Base-by-base conservation (phyloP, 495 filamentous ascomycete genomes). In the Terfezia boudieri region DNA sequence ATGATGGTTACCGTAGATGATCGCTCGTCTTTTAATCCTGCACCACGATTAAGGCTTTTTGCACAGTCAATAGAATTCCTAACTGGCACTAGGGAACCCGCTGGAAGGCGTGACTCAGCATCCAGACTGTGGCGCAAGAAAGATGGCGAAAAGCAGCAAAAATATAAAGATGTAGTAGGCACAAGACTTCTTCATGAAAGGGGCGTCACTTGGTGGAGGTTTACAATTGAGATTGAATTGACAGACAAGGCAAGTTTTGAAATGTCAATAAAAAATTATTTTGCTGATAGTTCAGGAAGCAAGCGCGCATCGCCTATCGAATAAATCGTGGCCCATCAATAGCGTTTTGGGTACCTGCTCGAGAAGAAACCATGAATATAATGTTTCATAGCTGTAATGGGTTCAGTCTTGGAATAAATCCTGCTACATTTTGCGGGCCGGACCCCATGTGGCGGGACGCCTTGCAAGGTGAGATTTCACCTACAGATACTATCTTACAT, bases 341-440 rank as follows among this genome's bases (percentile, higher is more conserved):
- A 26, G 83, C 80, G 9, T 98, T 98, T 67, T 98, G 90, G 90
- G 86, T 98, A 0, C 90, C 90, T 9, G 84, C 82, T 52, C 74
- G 71, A 52, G 83, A 79, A 22, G 76, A 94, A 68, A 75, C 82
- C 8, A 96, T 98, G 92, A 94, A 96, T 69, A 84, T 93, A 60
- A 93, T 95, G 86, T 96, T 93, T 69, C 76, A 96, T 71, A 89
- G 80, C 64, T 93, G 92, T 72, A 98, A 98, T 67, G 90, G 92
- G 43, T 96, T 98, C 70, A 86, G 83, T 59, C 64, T 83, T 53
- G 82, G 75, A 59, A 84, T 84, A 52, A 77, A 95, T 56, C 66
- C 87, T 0, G 70, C 87, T 61, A 69, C 75, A 49, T 81, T 95
- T 67, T 84, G 80, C 61, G 90, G 90, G 0, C 90, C 90, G 2